These are phyloP conservation scores for Pleurotus djamor DNA, from an alignment of 768 basidiomycete genomes.

Conservation along the genomic window DNA sequence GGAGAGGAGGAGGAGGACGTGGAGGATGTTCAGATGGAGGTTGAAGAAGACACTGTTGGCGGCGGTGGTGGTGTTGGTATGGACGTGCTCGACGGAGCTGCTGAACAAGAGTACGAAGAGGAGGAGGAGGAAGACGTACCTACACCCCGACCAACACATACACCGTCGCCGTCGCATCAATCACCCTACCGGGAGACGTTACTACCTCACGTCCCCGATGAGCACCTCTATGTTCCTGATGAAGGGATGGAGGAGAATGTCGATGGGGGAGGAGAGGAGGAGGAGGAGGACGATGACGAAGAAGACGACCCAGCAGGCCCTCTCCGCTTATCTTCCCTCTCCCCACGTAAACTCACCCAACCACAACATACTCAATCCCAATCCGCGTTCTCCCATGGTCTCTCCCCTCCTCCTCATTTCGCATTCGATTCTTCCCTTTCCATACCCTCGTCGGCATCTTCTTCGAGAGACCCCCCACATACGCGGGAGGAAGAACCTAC, in stretches of 20 bases:
- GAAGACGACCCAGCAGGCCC: constrained; percentile 13
- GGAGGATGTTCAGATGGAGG: background rate
- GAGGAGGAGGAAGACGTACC: background rate
- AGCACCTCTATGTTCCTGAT: too few species aligned
- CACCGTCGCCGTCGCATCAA: too few species aligned
- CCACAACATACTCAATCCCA: too few species aligned
- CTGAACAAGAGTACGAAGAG: background rate
- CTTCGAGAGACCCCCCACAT: too few species aligned
- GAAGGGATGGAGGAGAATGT: background rate
- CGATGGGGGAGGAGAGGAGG: constrained; percentile 8
- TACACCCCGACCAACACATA: too few species aligned
- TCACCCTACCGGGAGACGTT: too few species aligned
- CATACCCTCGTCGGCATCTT: too few species aligned
- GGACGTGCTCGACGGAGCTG: background rate
- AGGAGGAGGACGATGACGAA: constrained; percentile 9
- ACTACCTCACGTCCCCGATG: background rate
- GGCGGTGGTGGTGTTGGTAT: background rate
- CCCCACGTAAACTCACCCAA: constrained; percentile 28
- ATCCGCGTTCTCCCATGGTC: too few species aligned
- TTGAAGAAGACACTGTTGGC: background rate
- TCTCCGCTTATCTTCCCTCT: constrained; percentile 51
- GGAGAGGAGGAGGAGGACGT: background rate
- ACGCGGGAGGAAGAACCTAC: constrained; percentile 3
- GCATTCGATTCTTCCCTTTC: too few species aligned
- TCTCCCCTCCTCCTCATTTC: too few species aligned